phyloP scores from a whole-genome alignment of 2,329 filamentous ascomycete genomes.

The Epichloe baconii region DNA sequence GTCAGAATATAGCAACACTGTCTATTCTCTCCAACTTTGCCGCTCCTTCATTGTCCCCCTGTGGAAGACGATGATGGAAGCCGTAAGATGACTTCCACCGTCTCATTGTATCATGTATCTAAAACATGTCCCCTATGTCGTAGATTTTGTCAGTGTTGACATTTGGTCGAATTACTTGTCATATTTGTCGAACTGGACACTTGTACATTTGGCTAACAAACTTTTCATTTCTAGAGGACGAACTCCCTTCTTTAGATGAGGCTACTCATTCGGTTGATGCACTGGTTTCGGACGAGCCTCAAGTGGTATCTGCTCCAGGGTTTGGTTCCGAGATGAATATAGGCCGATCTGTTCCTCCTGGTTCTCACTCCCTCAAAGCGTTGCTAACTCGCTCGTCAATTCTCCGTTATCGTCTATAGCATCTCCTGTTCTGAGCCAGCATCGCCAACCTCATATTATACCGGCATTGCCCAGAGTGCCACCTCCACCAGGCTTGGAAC shows the following conservation, averaged over 20 bases:
- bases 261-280: conserved; percentile 53
- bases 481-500: conserved; percentile 13
- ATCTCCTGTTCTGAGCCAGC: conserved; percentile 10
- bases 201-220: conserved; percentile 25
- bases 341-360: conserved; percentile 17
- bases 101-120: conserved; percentile 6
- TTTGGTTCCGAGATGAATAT: conserved; percentile 3
- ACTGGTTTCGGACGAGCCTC: conserved; percentile 48
- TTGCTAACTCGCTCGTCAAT: conserved; percentile 1
- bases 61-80: conserved; percentile 52
- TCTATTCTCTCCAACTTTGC: conserved; percentile 23
- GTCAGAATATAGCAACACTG: conserved; percentile 30
- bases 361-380: conserved; percentile 11
- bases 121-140: conserved; percentile 4
- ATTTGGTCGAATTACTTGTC: conserved; percentile 16
- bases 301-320: conserved; percentile 6
- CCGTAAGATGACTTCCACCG: conserved; percentile 34
- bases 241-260: conserved; percentile 46
- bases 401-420: conserved; percentile 8
- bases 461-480: conserved; percentile 15
- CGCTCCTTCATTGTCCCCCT: conserved; percentile 23
- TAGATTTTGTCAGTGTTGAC: conserved; percentile 5
- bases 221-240: conserved; percentile 41
- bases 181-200: conserved; percentile 14
- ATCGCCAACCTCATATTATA: conserved; percentile 12